Base-by-base conservation (phyloP, 495 filamentous ascomycete genomes). In the Ramalina intermedia region DNA sequence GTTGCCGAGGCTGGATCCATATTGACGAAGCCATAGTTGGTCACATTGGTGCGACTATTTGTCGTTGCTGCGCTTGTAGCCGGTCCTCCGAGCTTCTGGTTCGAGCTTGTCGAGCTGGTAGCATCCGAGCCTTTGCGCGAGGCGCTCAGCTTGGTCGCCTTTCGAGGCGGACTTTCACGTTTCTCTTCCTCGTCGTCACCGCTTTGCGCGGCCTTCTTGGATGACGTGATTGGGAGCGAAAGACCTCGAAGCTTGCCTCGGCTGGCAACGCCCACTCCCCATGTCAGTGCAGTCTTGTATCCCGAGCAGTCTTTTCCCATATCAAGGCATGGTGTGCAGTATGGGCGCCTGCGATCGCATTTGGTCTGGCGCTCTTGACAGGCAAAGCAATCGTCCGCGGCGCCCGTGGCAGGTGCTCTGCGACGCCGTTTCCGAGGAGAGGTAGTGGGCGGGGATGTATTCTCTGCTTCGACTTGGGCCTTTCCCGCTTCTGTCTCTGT, bases 241-340 rank as follows among this genome's bases (percentile, higher is more conserved):
- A 95, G 65, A 14, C 91, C 91, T 44, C 91, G 76, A 49, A 98
- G 76, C 69, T 98, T 98, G 51, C 91, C 91, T 55, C 91, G 80
- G 62, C 90, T 96, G 37, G 91, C 91, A 53, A 98, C 91, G 21
- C 91, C 91, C 35, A 98, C 84, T 12, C 90, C 91, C 91, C 91
- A 98, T 35, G 91, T 98, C 69, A 98, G 76, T 42, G 88, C 86
- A 18, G 91, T 96, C 68, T 93, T 91, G 71, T 98, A 98, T 52
- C 91, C 91, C 39, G 85, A 87, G 69, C 91, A 98, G 63, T 94
- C 87, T 60, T 86, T 90, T 48, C 87, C 85, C 50, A 82, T 69
- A 48, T 95, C 88, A 43, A 98, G 75, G 66, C 91, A 98, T 63
- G 87, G 89, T 41, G 86, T 87, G 63, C 91, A 98, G 63, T 96